Percentiles rank a stretch among this genome's conserved stretches.
Conservation (phyloP, 768 basidiomycete genomes). For the Phallus indusiatus region DNA sequence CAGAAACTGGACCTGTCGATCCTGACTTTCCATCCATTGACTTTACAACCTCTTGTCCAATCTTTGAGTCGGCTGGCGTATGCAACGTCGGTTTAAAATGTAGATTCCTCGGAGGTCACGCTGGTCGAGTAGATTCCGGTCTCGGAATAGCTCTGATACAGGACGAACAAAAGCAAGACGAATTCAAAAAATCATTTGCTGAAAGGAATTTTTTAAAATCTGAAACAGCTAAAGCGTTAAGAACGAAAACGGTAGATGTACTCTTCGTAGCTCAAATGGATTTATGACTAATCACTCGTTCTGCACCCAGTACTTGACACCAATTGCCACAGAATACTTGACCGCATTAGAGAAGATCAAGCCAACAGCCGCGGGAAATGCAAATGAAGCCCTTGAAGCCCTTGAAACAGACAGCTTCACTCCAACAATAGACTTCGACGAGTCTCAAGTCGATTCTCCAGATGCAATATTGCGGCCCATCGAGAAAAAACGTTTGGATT, state of each 20-base stretch:
- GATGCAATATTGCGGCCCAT: slow-evolving; percentile 61
- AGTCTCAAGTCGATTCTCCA: slow-evolving; percentile 40
- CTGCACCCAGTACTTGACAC: slow-evolving; percentile 47
- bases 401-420: slow-evolving; percentile 11
- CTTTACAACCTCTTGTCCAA: slow-evolving; percentile 47
- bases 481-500: slow-evolving; percentile 84
- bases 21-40: slow-evolving; percentile 33
- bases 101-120: slow-evolving; percentile 78
- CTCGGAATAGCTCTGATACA: slow-evolving; percentile 29
- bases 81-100: slow-evolving; percentile 88
- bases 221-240: slow-evolving; percentile 49
- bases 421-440: slow-evolving; percentile 12
- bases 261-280: neutral
- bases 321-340: slow-evolving; percentile 54
- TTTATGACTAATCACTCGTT: neutral
- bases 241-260: slow-evolving; percentile 53
- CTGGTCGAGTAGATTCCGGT: slow-evolving; percentile 38
- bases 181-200: slow-evolving; percentile 32
- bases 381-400: slow-evolving; percentile 14
- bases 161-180: slow-evolving; percentile 53
- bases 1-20: slow-evolving; percentile 17
- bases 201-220: slow-evolving; percentile 66
- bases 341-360: slow-evolving; percentile 33
- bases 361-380: slow-evolving; percentile 9
- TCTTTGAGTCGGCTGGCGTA: slow-evolving; percentile 57